phyloP scores from a whole-genome alignment of 2,329 filamentous ascomycete species.

The Trichoderma sp. region DNA sequence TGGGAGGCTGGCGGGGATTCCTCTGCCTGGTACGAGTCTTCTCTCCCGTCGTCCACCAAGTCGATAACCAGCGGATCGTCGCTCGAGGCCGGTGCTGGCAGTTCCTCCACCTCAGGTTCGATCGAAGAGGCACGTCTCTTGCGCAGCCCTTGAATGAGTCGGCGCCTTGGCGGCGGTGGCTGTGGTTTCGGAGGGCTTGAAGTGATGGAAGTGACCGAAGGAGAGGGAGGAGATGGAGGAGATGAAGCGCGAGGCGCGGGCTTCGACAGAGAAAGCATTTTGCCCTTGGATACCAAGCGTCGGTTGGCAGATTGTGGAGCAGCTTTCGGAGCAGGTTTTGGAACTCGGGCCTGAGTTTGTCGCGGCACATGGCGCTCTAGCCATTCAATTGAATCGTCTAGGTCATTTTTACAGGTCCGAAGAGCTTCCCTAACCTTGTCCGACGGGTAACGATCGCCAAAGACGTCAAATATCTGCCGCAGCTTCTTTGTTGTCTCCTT shows the following conservation, averaged over 20 bases:
- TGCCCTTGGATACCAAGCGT: slow-evolving; percentile 33
- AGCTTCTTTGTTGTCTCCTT: slow-evolving; percentile 35
- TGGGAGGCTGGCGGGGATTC: slow-evolving; percentile 28
- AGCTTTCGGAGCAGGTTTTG: slow-evolving; percentile 13
- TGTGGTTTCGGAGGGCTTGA: slow-evolving; percentile 22
- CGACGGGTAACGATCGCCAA: slow-evolving; percentile 31
- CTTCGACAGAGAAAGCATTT: slow-evolving; percentile 23
- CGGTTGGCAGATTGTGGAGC: slow-evolving; percentile 20
- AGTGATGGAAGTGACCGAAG: not conserved
- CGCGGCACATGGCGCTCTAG: slow-evolving; percentile 25
- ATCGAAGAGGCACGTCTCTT: slow-evolving; percentile 22
- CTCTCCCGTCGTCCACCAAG: slow-evolving; percentile 40
- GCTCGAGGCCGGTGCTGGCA: slow-evolving; percentile 29
- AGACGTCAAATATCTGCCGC: slow-evolving; percentile 37
- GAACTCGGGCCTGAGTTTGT: slow-evolving; percentile 8
- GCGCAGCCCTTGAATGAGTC: slow-evolving; percentile 38
- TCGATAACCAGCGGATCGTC: slow-evolving; percentile 36
- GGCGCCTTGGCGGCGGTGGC: slow-evolving; percentile 29
- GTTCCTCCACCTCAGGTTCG: slow-evolving; percentile 25
- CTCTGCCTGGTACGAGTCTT: slow-evolving; percentile 41
- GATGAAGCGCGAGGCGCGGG: not conserved
- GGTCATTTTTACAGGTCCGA: slow-evolving; percentile 31
- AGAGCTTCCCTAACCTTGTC: slow-evolving; percentile 35
- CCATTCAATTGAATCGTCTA: slow-evolving; percentile 36
- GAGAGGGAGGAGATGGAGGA: slow-evolving; percentile 18